Base-by-base conservation (phyloP, 768 basidiomycete genomes). In the Agrocybe pediades region DNA sequence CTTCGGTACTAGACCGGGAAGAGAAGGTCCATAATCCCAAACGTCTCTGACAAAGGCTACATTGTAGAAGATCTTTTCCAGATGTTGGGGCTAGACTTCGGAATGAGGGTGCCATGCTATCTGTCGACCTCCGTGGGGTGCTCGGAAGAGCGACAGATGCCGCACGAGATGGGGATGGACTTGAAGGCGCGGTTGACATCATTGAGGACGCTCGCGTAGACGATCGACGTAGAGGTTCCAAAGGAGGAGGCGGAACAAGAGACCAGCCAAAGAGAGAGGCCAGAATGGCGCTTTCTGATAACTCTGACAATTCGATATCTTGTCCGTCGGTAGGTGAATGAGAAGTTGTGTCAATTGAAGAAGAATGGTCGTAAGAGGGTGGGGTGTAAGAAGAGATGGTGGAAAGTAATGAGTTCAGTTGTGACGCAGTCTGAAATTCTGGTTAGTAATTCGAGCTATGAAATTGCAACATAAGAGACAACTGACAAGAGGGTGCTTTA, bases 11-110 rank as follows among this genome's bases (percentile, higher is more conserved):
- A 27, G 62, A 46, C 5, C 62, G 66, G n/a, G 68, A 71, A 1
- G 74, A 67, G 63, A 90, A 92, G 1, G 83, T 81, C 90, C 90
- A 92, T 30, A 92, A 71, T 2, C 90, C 90, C 40, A 92, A 76
- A 17, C 90, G 81, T n/a, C 90, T 79, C 61, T 88, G 88, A 63
- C 90, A 92, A 16, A 92, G 73, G 9, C 71, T 56, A 56, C 90
- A 92, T 55, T 84, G 79, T 1, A 92, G 68, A 8, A 88, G 72
- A 0, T 81, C 69, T 23, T 80, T 74, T 25, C 84, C 83, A 11
- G 74, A 71, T 48, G 73, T 77, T 6, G 51, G 51, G 15, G 49
- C 40, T 9, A 68, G 36, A 20, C 55, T 64, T 1, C 66, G 58
- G 15, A 74, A 71, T 21, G 63, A 65, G 56, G 41, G 66, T 53